These are phyloP conservation scores for Ophiostoma sp. DNA, from an alignment of 2,329 filamentous ascomycete species.

Conservation along the genomic window DNA sequence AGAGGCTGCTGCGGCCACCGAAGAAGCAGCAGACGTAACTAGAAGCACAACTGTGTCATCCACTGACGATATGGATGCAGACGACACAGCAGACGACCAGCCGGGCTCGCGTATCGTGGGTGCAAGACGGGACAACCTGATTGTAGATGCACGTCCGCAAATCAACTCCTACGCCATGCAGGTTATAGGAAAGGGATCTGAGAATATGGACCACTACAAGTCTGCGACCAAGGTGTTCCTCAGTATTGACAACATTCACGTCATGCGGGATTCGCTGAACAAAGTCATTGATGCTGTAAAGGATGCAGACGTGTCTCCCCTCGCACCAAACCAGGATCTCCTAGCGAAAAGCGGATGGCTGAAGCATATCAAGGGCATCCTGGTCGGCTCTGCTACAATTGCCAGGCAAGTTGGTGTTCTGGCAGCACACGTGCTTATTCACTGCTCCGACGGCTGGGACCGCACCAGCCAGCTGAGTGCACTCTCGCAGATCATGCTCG, in stretches of 20 bases:
- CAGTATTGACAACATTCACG: constrained; percentile 96
- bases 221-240: constrained; percentile 87
- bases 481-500: constrained; percentile 84
- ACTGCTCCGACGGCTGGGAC: constrained; percentile 98
- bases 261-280: constrained; percentile 87
- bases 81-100: constrained; percentile 44
- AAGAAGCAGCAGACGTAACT: neutral
- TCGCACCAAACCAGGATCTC: constrained; percentile 75
- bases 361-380: constrained; percentile 75
- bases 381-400: constrained; percentile 80
- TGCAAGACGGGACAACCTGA: constrained; percentile 87
- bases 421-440: constrained; percentile 91
- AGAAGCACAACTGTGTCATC: constrained; percentile 44
- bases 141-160: constrained; percentile 89
- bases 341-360: constrained; percentile 84
- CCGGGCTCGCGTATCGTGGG: constrained; percentile 64
- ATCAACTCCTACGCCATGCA: constrained; percentile 95
- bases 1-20: constrained; percentile 33
- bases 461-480: constrained; percentile 92
- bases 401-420: constrained; percentile 82
- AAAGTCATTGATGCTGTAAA: constrained; percentile 86
- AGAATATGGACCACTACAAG: constrained; percentile 97
- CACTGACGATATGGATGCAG: constrained; percentile 35
- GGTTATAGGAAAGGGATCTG: constrained; percentile 83
- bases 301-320: constrained; percentile 78